Conservation (phyloP, 2,329 filamentous ascomycete species). For the Setomelanomma holmii region DNA sequence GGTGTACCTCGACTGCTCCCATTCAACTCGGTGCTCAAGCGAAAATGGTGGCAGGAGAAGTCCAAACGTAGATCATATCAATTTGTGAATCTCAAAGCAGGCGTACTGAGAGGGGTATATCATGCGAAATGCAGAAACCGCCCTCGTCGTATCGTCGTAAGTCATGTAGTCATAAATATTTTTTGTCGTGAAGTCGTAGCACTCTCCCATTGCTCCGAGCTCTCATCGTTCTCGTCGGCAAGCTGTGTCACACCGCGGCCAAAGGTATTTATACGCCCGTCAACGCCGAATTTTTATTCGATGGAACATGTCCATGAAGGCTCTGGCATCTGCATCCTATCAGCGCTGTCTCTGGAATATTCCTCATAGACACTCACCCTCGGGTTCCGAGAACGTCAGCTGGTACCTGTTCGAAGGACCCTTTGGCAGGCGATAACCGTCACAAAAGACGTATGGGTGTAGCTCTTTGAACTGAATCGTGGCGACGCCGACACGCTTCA, state of each 20-base stretch:
- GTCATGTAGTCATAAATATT: slow-evolving; percentile 33
- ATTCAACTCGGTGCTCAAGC: too few species aligned
- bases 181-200: slow-evolving; percentile 15
- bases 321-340: slow-evolving; percentile 29
- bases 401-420: slow-evolving; percentile 40
- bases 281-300: slow-evolving; percentile 27
- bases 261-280: slow-evolving; percentile 2
- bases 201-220: not conserved
- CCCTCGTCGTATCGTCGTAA: slow-evolving; percentile 34
- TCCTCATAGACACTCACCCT: slow-evolving; percentile 31
- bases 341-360: not conserved
- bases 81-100: slow-evolving; percentile 12
- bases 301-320: slow-evolving; percentile 43
- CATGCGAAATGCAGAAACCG: slow-evolving; percentile 36
- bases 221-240: not conserved
- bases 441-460: slow-evolving; percentile 61
- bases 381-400: slow-evolving; percentile 40
- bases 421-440: slow-evolving; percentile 54
- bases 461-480: slow-evolving; percentile 59
- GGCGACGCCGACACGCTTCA: slow-evolving; percentile 51
- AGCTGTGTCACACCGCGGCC: not conserved
- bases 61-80: slow-evolving; percentile 8
- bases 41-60: not conserved
- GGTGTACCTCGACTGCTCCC: too few species aligned
- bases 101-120: slow-evolving; percentile 42